Conservation (phyloP, 208 protist species). For the Acanthamoeba castellanii region DNA sequence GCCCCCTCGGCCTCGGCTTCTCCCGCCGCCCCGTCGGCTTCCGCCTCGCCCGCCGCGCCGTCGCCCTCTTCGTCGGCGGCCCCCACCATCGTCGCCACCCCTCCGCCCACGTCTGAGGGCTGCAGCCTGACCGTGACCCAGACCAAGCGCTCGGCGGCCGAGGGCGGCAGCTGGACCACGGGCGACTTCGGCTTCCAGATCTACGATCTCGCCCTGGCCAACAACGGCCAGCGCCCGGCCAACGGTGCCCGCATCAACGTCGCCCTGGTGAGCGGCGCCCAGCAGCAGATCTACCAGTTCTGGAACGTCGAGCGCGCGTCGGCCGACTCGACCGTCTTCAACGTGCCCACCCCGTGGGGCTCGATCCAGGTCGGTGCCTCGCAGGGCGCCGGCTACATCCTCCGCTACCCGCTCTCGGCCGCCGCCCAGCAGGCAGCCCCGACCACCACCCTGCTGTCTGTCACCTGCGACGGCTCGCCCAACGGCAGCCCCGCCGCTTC, state of each 20-base stretch:
- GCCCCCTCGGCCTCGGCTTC: not conserved
- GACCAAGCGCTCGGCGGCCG: not conserved
- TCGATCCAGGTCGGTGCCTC: not conserved
- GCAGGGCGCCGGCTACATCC: conserved; percentile 33
- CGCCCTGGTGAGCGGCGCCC: not conserved
- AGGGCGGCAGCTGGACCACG: conserved; percentile 11
- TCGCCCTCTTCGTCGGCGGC: not conserved
- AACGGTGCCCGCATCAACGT: not conserved
- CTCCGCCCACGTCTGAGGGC: not conserved
- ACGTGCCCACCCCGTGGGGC: not conserved
- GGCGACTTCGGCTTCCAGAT: conserved; percentile 5
- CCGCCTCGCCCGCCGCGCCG: too few relatives aligned
- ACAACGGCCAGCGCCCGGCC: not conserved
- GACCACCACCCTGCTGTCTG: not conserved
- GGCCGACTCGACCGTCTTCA: conserved; percentile 16
- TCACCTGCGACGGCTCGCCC: not conserved
- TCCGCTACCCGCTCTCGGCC: not conserved
- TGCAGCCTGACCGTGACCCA: not conserved
- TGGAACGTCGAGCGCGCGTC: not conserved
- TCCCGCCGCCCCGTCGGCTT: not conserved
- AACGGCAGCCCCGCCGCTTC: not conserved
- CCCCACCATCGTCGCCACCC: not conserved
- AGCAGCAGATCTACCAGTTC: conserved; percentile 31
- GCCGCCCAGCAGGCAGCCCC: not conserved
- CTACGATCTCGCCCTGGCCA: not conserved